These are phyloP conservation scores for Dalbergia cultrata DNA, from an alignment of 306 rosid genomes.

Conservation along the genomic window DNA sequence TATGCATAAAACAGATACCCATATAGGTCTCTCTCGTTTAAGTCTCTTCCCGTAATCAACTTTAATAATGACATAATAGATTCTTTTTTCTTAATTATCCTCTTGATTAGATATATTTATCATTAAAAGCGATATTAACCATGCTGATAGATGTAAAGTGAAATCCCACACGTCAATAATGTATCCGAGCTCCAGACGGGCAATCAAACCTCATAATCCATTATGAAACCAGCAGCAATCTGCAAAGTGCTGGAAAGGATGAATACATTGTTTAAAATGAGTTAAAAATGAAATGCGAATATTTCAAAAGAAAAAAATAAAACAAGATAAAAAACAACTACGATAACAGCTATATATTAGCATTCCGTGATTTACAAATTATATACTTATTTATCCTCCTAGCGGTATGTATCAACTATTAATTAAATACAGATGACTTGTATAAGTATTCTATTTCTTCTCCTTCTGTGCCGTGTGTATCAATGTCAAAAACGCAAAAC, in stretches of 20 bases:
- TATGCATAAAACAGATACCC: slow-evolving; percentile 8
- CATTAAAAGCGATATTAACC: slow-evolving; percentile 35
- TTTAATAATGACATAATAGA: slow-evolving; percentile 35
- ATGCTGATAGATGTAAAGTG: slow-evolving; percentile 29
- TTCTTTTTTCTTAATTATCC: slow-evolving; percentile 38
- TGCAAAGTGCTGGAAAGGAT: not conserved
- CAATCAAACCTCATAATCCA: not conserved
- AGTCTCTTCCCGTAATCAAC: slow-evolving; percentile 31
- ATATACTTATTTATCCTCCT: too few species aligned
- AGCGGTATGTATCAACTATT: too few species aligned
- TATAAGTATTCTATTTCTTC: too few species aligned
- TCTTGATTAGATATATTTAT: slow-evolving; percentile 45
- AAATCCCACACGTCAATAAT: slow-evolving; percentile 31
- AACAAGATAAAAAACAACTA: not conserved
- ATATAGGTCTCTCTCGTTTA: slow-evolving; percentile 8
- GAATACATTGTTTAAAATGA: not conserved
- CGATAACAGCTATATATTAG: not conserved
- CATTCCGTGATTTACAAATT: too few species aligned
- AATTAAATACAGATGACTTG: too few species aligned
- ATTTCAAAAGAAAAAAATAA: not conserved
- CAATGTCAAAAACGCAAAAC: too few species aligned
- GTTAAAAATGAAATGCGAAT: not conserved
- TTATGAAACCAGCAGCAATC: not conserved
- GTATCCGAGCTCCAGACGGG: not conserved
- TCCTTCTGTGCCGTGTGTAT: too few species aligned